Evolutionary conservation across 75 land plant species (phyloP).

Genomic region (Azolla pinnata): DNA sequence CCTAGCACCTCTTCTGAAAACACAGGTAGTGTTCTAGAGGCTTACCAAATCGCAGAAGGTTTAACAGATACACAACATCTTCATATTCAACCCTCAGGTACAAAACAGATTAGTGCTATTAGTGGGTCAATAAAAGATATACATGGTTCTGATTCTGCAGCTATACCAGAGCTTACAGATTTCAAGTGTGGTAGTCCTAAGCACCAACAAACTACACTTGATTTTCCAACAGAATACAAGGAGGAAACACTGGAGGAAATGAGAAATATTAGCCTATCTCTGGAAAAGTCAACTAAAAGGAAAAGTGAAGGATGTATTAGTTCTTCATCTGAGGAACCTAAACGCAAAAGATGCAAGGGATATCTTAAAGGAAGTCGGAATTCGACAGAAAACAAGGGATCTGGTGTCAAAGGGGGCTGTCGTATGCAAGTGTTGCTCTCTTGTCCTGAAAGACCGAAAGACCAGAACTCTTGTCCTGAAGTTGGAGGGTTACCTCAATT

Average conservation of each 20-base stretch:
- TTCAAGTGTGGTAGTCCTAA: constrained; percentile 20
- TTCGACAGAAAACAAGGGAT: not conserved
- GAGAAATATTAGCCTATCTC: not conserved
- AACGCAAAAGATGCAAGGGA: not conserved
- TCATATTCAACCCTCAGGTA: not conserved
- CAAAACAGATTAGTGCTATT: constrained; percentile 1
- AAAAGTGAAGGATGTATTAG: not conserved
- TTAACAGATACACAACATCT: not conserved
- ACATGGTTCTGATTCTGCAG: not conserved
- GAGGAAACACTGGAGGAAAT: constrained; percentile 19
- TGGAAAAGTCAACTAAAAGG: not conserved
- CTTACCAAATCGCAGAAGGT: not conserved
- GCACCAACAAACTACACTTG: no score
- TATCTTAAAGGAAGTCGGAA: not conserved
- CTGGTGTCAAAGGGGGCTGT: constrained; percentile 9
- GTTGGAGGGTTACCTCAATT: not conserved
- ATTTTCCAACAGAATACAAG: no score
- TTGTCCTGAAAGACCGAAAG: constrained; percentile 15
- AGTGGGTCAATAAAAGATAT: no score
- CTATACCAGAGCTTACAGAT: not conserved
- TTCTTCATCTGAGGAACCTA: not conserved
- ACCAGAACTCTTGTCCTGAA: not conserved
- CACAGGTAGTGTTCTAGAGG: not conserved
- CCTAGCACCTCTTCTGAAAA: not conserved
- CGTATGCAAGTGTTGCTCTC: constrained; percentile 30